Base-by-base conservation (phyloP, 192 early-diverging fungal species). In the Cetraspora pellucida region DNA sequence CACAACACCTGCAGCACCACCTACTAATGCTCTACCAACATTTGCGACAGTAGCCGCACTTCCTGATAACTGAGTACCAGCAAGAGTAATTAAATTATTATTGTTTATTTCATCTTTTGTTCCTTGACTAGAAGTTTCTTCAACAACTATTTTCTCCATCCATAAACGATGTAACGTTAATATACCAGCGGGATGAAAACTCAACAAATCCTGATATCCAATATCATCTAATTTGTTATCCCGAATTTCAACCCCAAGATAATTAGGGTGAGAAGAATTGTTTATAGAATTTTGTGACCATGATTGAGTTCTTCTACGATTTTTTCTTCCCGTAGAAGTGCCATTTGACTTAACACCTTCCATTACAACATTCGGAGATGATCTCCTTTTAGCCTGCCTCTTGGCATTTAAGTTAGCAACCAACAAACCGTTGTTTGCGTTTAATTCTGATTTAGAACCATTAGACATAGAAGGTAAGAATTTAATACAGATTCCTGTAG, bases 101-200 rank as follows among this genome's bases (percentile, higher is more conserved):
- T 67, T 67, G 13, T 46, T 70, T 19, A 3, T 49, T 70, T 46
- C 68, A 31, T 74, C 55, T 19, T 60, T 49, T 59, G 23, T 58
- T 17, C 68, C 47, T 50, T 70, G 68, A 46, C 27, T 23, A 28
- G 59, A 61, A 46, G 44, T 43, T 25, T 60, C 37, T 44, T 55
- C 37, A 21, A 45, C 25, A 14, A 60, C 46, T 23, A 59, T 10
- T 23, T 30, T 55, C 59, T 74, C 72, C 57, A 87, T 80, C 84
- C 88, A 86, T 64, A 81, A 81, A 14, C 88, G 80, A 63, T 89
- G 88, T 0, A 89, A 78, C 21, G 88, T 89, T 17, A 89, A 78
- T 23, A 87, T 84, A 47, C 88, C 88, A 8, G 78, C 31, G 2
- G 88, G 88, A 68, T 89, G 87, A 50, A 89, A 86, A 5, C 85